A percentile compares a stretch with the other conserved stretches of the same genome.
Conservation (phyloP, 345 rosid genomes). For the Streptanthus diversifolius region DNA sequence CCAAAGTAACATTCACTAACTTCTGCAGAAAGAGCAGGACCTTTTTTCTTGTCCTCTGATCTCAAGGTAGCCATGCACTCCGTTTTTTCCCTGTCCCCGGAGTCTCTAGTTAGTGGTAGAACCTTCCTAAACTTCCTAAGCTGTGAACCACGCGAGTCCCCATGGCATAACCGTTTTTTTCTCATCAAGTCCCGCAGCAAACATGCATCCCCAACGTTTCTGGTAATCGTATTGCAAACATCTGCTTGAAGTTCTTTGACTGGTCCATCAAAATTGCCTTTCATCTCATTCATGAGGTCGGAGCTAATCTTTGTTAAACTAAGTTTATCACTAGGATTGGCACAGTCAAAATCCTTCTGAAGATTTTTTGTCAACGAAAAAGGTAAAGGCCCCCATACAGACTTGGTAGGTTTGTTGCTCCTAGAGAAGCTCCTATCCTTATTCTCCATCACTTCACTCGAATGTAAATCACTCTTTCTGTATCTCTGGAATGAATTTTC, state of each 20-base stretch:
- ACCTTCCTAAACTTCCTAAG: slow-evolving; percentile 36
- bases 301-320: slow-evolving; percentile 35
- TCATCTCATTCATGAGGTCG: slow-evolving; percentile 32
- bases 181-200: slow-evolving; percentile 90
- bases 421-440: slow-evolving; percentile 26
- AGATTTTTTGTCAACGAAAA: slow-evolving; percentile 37
- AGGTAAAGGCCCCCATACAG: slow-evolving; percentile 72
- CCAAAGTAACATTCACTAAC: slow-evolving; percentile 29
- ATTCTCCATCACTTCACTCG: slow-evolving; percentile 30
- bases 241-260: slow-evolving; percentile 29
- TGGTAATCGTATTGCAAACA: slow-evolving; percentile 33
- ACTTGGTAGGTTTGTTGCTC: slow-evolving; percentile 39
- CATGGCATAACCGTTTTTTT: slow-evolving; percentile 52
- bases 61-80: slow-evolving; percentile 9
- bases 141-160: slow-evolving; percentile 40
- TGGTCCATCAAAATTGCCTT: slow-evolving; percentile 30
- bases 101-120: slow-evolving; percentile 28
- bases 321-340: slow-evolving; percentile 26
- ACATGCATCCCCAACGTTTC: slow-evolving; percentile 41
- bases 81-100: slow-evolving; percentile 7
- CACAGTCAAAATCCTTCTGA: slow-evolving; percentile 33
- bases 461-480: slow-evolving; percentile 39
- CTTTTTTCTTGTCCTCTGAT: slow-evolving; percentile 35
- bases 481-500: slow-evolving; percentile 41
- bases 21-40: slow-evolving; percentile 33